Evolutionary conservation across 305 asterid genomes (phyloP).

Genomic region (Lippia alba): DNA sequence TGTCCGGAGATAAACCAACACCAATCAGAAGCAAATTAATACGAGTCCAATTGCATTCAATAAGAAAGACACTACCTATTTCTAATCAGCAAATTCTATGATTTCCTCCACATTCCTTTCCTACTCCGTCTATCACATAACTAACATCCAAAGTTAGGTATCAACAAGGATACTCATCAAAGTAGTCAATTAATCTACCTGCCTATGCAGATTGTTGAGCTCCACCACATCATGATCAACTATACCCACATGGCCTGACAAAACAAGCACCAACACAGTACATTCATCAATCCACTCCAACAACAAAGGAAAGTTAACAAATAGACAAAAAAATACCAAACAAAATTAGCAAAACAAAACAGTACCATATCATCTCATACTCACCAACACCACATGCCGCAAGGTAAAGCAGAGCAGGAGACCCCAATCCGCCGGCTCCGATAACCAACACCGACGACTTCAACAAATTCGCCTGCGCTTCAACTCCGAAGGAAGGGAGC

Average conservation of each 20-base stretch:
- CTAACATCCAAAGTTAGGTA: background rate
- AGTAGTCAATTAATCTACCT: constrained; percentile 49
- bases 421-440: constrained; percentile 98
- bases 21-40: background rate
- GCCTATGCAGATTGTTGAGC: constrained; percentile 94
- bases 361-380: background rate
- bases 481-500: constrained; percentile 89
- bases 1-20: background rate
- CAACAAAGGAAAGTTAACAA: background rate
- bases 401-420: constrained; percentile 90
- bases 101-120: constrained; percentile 4
- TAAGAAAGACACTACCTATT: background rate
- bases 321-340: background rate
- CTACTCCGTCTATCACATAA: background rate
- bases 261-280: constrained; percentile 6
- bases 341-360: background rate
- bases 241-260: constrained; percentile 84
- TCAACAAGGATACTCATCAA: background rate
- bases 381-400: constrained; percentile 71
- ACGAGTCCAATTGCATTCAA: background rate
- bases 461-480: constrained; percentile 79
- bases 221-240: constrained; percentile 98
- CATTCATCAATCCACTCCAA: constrained; percentile 29
- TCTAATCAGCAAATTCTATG: background rate
- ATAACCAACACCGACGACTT: constrained; percentile 84